Evolutionary conservation across 495 filamentous ascomycete species (phyloP).

Genomic region (Pseudomonodictys pantanalensis): DNA sequence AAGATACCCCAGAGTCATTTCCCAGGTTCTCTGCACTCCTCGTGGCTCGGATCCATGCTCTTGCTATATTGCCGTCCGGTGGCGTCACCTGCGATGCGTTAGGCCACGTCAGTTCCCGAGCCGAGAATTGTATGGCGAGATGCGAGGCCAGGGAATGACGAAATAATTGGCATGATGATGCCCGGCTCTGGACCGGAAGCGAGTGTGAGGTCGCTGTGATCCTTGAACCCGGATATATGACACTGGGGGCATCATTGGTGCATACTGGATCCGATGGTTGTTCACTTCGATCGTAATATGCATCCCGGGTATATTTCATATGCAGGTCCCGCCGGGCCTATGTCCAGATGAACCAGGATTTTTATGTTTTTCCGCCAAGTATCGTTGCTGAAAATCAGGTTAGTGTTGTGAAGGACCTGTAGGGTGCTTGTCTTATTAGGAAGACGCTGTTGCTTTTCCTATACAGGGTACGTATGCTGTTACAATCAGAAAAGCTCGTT

Average conservation of each 20-base stretch:
- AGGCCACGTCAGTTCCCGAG: neutral
- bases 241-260: no score
- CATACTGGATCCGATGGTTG: no score
- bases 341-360: constrained; percentile 16
- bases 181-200: no score
- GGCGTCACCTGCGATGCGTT: constrained; percentile 4
- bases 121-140: neutral
- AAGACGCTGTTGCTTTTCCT: no score
- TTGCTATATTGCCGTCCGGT: constrained; percentile 5
- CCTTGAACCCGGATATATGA: constrained; percentile 17
- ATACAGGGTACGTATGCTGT: no score
- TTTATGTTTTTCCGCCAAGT: constrained; percentile 7
- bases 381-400: no score
- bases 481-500: no score
- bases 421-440: no score
- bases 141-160: neutral
- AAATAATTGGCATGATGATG: no score
- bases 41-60: neutral
- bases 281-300: neutral
- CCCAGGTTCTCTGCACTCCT: neutral
- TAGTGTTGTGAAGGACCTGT: no score
- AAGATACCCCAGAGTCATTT: constrained; percentile 9
- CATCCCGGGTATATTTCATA: constrained; percentile 6
- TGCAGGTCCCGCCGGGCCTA: constrained; percentile 32
- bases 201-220: no score